A percentile compares a stretch with the other conserved stretches of the same genome.
phyloP scores from a whole-genome alignment of 306 rosid species.

The Sicyos baderoa region DNA sequence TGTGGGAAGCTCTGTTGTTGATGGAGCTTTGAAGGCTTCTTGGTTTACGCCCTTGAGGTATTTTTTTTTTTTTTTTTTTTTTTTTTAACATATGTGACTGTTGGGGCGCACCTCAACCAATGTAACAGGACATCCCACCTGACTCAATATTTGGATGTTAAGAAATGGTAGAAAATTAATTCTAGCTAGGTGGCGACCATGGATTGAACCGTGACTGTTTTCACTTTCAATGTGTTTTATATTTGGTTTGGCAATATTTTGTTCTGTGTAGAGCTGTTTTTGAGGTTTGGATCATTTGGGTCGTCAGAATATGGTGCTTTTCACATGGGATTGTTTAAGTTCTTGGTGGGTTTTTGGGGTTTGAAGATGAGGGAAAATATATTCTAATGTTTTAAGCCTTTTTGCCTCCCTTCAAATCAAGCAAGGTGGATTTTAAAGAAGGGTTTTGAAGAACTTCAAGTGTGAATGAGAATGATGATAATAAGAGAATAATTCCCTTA shows the following conservation, averaged over 20 bases:
- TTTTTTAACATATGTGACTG: too few relatives aligned
- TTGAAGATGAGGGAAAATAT: neutral
- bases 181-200: too few relatives aligned
- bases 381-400: neutral
- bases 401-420: neutral
- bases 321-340: neutral
- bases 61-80: too few relatives aligned
- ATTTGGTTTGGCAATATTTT: neutral
- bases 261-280: neutral
- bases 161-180: too few relatives aligned
- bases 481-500: too few relatives aligned
- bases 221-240: neutral
- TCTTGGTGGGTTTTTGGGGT: neutral
- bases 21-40: neutral
- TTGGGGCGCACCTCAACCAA: too few relatives aligned
- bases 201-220: too few relatives aligned
- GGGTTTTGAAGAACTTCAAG: neutral
- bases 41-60: slow-evolving; percentile 17
- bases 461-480: neutral
- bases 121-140: too few relatives aligned
- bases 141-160: too few relatives aligned
- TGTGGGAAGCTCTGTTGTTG: too few relatives aligned
- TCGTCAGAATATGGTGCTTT: neutral
- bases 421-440: neutral
- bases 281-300: neutral